Percentiles rank a stretch among this genome's conserved stretches.
Evolutionary conservation across 352 stramenopile species (phyloP).

Genomic region (Pythium dissotocum): DNA sequence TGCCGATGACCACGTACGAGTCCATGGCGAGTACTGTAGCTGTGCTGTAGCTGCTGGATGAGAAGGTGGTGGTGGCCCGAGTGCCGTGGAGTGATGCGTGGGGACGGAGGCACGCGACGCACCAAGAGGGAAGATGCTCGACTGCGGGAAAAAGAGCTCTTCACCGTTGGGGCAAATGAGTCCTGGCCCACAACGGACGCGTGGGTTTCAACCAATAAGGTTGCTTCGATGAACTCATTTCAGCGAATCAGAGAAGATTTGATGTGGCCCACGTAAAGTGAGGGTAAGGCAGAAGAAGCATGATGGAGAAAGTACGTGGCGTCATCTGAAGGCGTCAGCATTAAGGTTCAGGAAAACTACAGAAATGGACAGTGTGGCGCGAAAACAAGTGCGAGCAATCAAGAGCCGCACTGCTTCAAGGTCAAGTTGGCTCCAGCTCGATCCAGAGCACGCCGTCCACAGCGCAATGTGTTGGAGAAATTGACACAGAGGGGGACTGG

Average conservation of each 20-base stretch:
- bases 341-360: not conserved
- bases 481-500: too few relatives aligned
- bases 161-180: not conserved
- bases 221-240: not conserved
- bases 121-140: not conserved
- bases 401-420: not conserved
- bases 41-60: constrained; percentile 2
- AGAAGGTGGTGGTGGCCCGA: not conserved
- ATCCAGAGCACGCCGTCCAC: not conserved
- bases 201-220: constrained; percentile 7
- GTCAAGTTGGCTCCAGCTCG: not conserved
- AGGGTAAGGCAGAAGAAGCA: not conserved
- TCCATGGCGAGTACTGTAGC: constrained; percentile 35
- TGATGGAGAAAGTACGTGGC: constrained; percentile 7
- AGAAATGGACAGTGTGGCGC: not conserved
- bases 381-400: constrained; percentile 1
- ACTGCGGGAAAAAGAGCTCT: constrained; percentile 3
- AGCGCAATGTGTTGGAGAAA: not conserved
- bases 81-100: not conserved
- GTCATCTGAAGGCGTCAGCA: constrained; percentile 1
- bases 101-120: not conserved
- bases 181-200: constrained; percentile 5
- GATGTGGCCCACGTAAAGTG: constrained; percentile 5
- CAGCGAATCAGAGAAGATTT: not conserved
- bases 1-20: constrained; percentile 69